These are phyloP conservation scores for Mortierella sp. DNA, from an alignment of 371 early-diverging fungal species.

Conservation along the genomic window DNA sequence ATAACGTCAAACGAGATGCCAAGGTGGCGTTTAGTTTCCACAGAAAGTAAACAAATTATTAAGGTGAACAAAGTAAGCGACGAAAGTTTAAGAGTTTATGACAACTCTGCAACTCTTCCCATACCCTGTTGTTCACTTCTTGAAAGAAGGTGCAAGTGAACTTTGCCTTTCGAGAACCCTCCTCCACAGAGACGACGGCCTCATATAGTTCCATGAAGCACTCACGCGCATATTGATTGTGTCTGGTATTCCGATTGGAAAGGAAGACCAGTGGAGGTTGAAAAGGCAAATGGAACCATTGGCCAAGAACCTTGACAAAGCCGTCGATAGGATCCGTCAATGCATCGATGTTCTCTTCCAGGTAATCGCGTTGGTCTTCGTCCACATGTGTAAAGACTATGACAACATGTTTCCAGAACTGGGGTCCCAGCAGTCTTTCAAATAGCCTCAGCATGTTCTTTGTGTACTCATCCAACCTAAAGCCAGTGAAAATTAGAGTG, in stretches of 20 bases:
- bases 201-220: conserved; percentile 65
- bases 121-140: conserved; percentile 58
- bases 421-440: conserved; percentile 66
- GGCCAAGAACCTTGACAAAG: conserved; percentile 61
- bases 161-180: conserved; percentile 59
- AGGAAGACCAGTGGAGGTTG: conserved; percentile 68
- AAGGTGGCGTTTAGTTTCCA: too few species aligned
- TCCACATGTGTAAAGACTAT: conserved; percentile 74
- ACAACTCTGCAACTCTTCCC: background rate
- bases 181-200: conserved; percentile 64
- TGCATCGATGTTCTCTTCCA: conserved; percentile 69
- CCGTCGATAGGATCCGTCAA: conserved; percentile 63
- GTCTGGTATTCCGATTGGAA: conserved; percentile 62
- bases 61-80: background rate
- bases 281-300: conserved; percentile 46
- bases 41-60: too few species aligned
- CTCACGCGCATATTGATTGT: conserved; percentile 63
- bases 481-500: background rate
- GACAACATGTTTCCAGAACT: conserved; percentile 72
- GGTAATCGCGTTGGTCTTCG: conserved; percentile 65
- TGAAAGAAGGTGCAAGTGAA: conserved; percentile 69
- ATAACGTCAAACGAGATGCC: too few species aligned
- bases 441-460: conserved; percentile 70
- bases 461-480: conserved; percentile 69
- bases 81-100: too few species aligned